A percentile compares a stretch with the other conserved stretches of the same genome.
phyloP scores from a whole-genome alignment of 2,329 filamentous ascomycete genomes.

The Beauveria varroae region DNA sequence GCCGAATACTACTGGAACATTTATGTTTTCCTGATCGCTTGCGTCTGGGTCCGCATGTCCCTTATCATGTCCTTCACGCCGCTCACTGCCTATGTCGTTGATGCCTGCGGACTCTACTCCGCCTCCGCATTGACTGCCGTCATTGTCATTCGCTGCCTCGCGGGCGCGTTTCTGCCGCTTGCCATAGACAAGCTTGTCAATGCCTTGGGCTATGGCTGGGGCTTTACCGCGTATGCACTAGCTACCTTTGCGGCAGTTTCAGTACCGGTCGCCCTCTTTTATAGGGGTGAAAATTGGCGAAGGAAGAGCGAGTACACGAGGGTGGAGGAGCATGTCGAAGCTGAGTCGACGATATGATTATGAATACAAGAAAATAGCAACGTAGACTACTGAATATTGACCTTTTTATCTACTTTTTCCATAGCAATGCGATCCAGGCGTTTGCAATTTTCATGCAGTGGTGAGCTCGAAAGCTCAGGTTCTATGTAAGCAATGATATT shows the following conservation, averaged over 20 bases:
- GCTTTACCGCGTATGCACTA: not conserved
- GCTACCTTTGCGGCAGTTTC: constrained; percentile 31
- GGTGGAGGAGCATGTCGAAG: constrained; percentile 6
- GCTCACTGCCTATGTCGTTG: constrained; percentile 11
- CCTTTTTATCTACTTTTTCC: not conserved
- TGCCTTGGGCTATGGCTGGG: constrained; percentile 1
- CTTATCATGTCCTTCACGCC: constrained; percentile 11
- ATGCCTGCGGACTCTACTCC: constrained; percentile 9
- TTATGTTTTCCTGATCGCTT: constrained; percentile 4
- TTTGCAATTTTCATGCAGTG: too few relatives aligned
- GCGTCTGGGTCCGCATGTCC: constrained; percentile 10
- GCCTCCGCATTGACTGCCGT: constrained; percentile 11
- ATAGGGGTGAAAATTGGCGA: constrained; percentile 42
- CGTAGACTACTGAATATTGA: too few relatives aligned
- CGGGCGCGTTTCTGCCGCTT: constrained; percentile 92
- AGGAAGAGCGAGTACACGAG: constrained; percentile 6
- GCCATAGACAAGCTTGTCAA: constrained; percentile 79
- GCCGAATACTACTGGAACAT: constrained; percentile 6
- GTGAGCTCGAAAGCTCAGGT: too few relatives aligned
- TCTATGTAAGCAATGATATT: not conserved
- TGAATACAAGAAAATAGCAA: too few relatives aligned
- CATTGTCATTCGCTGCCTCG: constrained; percentile 64
- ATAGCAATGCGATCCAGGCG: too few relatives aligned
- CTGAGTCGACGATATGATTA: not conserved
- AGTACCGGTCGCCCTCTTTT: constrained; percentile 41